Percentiles rank a stretch among this genome's conserved stretches.
Evolutionary conservation across 2,329 filamentous ascomycete species (phyloP).

Genomic region (Malbranchea cinnamomea): DNA sequence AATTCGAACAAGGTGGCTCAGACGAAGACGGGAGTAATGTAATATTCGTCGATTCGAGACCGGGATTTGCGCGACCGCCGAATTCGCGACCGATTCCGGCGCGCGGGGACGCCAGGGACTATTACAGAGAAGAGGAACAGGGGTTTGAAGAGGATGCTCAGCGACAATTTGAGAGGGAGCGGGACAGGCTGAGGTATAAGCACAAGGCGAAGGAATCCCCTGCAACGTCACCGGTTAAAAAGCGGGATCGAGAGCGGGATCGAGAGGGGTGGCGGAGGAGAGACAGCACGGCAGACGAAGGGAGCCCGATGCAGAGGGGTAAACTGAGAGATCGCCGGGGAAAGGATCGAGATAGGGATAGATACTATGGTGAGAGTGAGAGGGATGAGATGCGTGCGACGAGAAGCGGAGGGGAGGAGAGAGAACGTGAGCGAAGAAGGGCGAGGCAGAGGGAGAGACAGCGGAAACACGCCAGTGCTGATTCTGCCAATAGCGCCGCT

Average conservation of each 20-base stretch:
- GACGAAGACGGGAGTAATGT: conserved; percentile 9
- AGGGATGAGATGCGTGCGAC: conserved; percentile 12
- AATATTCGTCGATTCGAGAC: conserved; percentile 16
- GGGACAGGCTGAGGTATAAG: conserved; percentile 13
- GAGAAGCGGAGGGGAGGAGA: conserved; percentile 7
- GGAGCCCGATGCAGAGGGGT: conserved; percentile 13
- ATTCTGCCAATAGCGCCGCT: conserved; percentile 28
- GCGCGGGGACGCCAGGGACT: conserved; percentile 4
- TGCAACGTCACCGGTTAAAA: conserved; percentile 22
- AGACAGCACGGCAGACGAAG: conserved; percentile 16
- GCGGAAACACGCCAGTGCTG: conserved; percentile 25
- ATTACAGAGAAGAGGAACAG: conserved; percentile 9
- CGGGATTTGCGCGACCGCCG: conserved; percentile 17
- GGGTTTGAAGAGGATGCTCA: conserved; percentile 6
- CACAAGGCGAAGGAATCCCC: conserved; percentile 23
- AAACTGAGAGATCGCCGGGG: conserved; percentile 10
- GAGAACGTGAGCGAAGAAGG: conserved; percentile 8
- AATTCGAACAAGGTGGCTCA: conserved; percentile 2
- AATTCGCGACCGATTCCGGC: conserved; percentile 12
- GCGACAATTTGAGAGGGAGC: conserved; percentile 4
- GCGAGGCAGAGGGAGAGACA: conserved; percentile 11
- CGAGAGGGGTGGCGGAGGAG: conserved; percentile 18
- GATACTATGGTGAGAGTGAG: conserved; percentile 12
- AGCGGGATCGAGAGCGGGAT: conserved; percentile 19
- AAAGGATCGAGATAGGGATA: conserved; percentile 13